Conservation (phyloP, 2,329 filamentous ascomycete species). For the Cercospora sp. region DNA sequence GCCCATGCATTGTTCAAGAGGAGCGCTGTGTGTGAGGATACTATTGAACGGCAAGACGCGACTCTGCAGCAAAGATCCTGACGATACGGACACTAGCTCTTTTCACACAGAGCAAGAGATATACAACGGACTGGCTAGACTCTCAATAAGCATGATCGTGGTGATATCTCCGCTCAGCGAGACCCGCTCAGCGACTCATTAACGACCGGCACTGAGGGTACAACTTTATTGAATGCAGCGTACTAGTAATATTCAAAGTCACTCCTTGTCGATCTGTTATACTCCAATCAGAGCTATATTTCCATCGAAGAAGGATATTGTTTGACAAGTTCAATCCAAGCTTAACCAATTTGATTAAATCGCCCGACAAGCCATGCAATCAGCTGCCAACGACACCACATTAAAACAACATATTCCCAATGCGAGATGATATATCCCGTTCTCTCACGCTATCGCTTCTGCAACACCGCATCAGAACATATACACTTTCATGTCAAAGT, state of each 20-base stretch:
- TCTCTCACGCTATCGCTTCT: neutral
- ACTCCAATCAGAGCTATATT: neutral
- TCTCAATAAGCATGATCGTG: neutral
- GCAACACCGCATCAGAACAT: neutral
- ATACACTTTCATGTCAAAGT: conserved; percentile 1
- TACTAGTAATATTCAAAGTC: neutral
- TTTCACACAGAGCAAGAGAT: neutral
- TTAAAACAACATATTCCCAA: neutral
- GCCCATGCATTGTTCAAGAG: neutral
- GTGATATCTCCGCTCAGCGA: neutral
- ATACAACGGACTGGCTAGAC: neutral
- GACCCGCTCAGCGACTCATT: neutral
- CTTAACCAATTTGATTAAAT: neutral
- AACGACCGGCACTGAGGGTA: neutral
- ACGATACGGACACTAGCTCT: neutral
- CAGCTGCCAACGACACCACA: neutral
- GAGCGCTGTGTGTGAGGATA: neutral
- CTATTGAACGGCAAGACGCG: neutral
- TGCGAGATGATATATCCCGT: neutral
- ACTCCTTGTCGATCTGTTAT: neutral
- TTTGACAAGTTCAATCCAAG: neutral
- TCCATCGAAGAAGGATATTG: neutral
- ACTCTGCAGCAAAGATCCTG: neutral
- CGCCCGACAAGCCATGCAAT: neutral
- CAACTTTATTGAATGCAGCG: neutral